Conservation (phyloP, 139 green algal species). For the Pleodorina starrii region DNA sequence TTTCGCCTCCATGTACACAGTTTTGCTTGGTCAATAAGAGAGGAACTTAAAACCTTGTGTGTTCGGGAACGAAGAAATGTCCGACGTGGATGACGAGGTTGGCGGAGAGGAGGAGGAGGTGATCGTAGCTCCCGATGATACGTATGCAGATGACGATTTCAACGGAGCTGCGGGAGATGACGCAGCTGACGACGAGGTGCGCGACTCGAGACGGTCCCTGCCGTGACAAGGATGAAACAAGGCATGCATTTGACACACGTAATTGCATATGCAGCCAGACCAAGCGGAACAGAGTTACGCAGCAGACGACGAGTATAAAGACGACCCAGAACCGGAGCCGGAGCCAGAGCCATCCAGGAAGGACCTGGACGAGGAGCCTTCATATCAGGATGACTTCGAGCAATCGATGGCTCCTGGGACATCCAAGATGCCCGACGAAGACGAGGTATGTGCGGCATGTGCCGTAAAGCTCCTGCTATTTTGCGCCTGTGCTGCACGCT, state of each 20-base stretch:
- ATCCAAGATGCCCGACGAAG: background rate
- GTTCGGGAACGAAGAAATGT: conserved; percentile 11
- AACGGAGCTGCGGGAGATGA: background rate
- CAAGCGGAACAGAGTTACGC: conserved; percentile 8
- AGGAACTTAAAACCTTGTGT: too few relatives aligned
- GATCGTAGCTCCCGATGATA: conserved; percentile 4
- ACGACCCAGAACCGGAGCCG: background rate
- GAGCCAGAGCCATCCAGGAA: conserved; percentile 25
- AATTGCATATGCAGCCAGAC: background rate
- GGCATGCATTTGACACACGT: background rate
- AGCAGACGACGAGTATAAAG: conserved; percentile 23
- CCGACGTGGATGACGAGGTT: conserved; percentile 18
- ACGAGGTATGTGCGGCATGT: background rate
- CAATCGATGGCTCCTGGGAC: background rate
- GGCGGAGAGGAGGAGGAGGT: conserved; percentile 1
- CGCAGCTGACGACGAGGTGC: conserved; percentile 15
- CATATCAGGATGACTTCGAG: conserved; percentile 18
- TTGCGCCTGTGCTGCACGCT: too few relatives aligned
- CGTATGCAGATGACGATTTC: conserved; percentile 8
- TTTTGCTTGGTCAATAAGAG: too few relatives aligned
- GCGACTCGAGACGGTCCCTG: too few relatives aligned
- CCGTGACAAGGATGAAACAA: background rate
- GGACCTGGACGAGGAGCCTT: background rate
- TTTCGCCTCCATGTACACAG: too few relatives aligned
- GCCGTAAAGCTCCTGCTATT: too few relatives aligned